phyloP scores from a whole-genome alignment of 768 basidiomycete genomes.

The Rickenella mellea region DNA sequence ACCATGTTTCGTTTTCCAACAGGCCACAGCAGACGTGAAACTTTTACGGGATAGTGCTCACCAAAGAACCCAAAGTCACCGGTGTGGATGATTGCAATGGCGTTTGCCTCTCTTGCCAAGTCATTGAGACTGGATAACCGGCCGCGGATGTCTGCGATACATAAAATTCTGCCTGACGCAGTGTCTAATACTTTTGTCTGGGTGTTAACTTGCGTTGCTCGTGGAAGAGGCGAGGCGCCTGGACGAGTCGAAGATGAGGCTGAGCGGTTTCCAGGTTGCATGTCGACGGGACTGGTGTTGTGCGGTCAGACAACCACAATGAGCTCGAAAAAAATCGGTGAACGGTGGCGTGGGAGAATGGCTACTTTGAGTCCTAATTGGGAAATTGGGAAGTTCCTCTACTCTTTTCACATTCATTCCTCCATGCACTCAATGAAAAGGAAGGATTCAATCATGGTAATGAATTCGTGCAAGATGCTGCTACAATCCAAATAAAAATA shows the following conservation, averaged over 20 bases:
- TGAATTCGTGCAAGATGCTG: too few species aligned
- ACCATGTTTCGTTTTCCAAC: too few species aligned
- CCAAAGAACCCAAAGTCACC: slow-evolving; percentile 99
- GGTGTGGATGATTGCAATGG: slow-evolving; percentile 90
- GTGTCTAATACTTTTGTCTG: slow-evolving; percentile 76
- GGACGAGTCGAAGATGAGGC: slow-evolving; percentile 53
- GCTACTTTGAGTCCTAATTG: background rate
- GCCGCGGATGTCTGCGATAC: slow-evolving; percentile 90
- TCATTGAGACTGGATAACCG: slow-evolving; percentile 83
- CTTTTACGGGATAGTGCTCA: slow-evolving; percentile 20
- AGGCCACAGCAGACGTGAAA: background rate
- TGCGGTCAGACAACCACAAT: too few species aligned
- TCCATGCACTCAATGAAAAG: background rate
- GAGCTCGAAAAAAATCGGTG: background rate
- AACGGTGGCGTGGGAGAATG: background rate
- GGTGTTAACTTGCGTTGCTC: slow-evolving; percentile 50
- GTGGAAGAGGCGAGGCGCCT: slow-evolving; percentile 45
- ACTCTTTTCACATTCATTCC: slow-evolving; percentile 1
- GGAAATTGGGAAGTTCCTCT: background rate
- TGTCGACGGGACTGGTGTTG: slow-evolving; percentile 22
- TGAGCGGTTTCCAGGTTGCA: slow-evolving; percentile 49
- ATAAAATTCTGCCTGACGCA: slow-evolving; percentile 78
- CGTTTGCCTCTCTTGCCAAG: slow-evolving; percentile 81
- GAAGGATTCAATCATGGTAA: background rate
- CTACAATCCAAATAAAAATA: too few species aligned